Evolutionary conservation across 2,329 filamentous ascomycete genomes (phyloP).

Genomic region (Penicillium crustosum): DNA sequence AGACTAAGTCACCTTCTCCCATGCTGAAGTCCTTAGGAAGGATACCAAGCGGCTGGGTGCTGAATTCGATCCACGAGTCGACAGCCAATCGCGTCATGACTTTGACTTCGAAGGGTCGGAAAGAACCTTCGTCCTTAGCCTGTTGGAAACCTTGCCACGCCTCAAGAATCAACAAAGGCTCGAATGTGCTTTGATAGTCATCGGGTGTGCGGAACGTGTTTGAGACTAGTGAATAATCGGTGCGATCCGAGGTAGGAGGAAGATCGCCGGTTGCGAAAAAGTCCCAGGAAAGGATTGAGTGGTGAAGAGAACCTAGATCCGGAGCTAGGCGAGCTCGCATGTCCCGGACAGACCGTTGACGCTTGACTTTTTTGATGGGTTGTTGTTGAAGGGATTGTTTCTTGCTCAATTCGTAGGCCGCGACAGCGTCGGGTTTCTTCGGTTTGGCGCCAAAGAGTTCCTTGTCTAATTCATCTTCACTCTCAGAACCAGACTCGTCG

Average conservation of each 20-base stretch:
- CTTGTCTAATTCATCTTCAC: conserved; percentile 72
- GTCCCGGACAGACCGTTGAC: conserved; percentile 81
- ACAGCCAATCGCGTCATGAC: conserved; percentile 85
- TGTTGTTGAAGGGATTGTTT: conserved; percentile 56
- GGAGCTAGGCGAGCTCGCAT: conserved; percentile 91
- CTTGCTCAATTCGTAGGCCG: conserved; percentile 50
- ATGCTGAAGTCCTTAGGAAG: conserved; percentile 71
- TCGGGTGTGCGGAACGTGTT: conserved; percentile 73
- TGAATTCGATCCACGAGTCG: conserved; percentile 89
- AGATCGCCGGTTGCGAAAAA: conserved; percentile 88
- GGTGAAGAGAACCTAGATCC: conserved; percentile 80
- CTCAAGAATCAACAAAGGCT: conserved; percentile 85
- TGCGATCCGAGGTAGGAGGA: conserved; percentile 69
- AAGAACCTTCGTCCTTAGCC: conserved; percentile 79
- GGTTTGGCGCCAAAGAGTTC: conserved; percentile 60
- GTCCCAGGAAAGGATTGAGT: conserved; percentile 87
- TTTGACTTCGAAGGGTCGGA: conserved; percentile 81
- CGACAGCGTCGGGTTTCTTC: conserved; percentile 41
- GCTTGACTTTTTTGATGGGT: conserved; percentile 80
- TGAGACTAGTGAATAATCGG: conserved; percentile 72
- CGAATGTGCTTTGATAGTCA: conserved; percentile 85
- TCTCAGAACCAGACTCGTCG: conserved; percentile 67
- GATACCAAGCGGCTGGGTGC: conserved; percentile 71
- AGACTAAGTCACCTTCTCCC: conserved; percentile 81
- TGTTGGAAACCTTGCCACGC: conserved; percentile 95